Conservation (phyloP, 2,329 filamentous ascomycete species). For the Hypomyces perniciosus region DNA sequence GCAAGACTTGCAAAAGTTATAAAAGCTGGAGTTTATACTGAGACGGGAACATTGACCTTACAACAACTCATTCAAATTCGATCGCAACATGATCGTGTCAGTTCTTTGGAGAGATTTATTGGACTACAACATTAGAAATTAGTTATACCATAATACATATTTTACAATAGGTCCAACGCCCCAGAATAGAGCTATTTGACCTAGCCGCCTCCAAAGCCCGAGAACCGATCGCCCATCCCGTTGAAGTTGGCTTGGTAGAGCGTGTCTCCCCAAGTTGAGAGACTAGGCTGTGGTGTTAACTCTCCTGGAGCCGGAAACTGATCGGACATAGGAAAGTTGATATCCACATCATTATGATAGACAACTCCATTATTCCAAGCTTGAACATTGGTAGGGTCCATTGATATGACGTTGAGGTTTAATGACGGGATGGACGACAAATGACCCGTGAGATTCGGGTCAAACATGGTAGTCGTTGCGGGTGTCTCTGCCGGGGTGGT, state of each 20-base stretch:
- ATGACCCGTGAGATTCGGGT: slow-evolving; percentile 15
- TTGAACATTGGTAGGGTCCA: slow-evolving; percentile 19
- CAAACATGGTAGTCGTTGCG: slow-evolving; percentile 16
- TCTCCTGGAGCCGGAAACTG: slow-evolving; percentile 17
- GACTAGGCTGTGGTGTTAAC: slow-evolving; percentile 21
- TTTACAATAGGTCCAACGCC: too few species aligned
- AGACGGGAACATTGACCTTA: too few species aligned
- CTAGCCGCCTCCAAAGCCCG: slow-evolving; percentile 12
- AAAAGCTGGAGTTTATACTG: too few species aligned
- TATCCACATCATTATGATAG: slow-evolving; percentile 17
- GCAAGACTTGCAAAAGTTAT: neutral
- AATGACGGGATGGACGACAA: slow-evolving; percentile 16
- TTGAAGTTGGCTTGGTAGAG: slow-evolving; percentile 21
- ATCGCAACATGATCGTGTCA: too few species aligned
- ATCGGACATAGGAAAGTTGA: slow-evolving; percentile 17
- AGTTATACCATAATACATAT: too few species aligned
- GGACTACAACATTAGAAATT: neutral
- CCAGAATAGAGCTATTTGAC: neutral
- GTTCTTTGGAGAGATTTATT: too few species aligned
- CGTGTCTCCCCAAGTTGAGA: slow-evolving; percentile 16
- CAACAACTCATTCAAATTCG: too few species aligned
- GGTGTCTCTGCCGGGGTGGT: slow-evolving; percentile 13
- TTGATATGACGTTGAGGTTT: slow-evolving; percentile 13
- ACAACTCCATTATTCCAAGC: slow-evolving; percentile 26
- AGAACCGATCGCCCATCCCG: slow-evolving; percentile 17